Evolutionary conservation across 1,139 yeast species (phyloP).

Genomic region (Sugiyamaella xylanicola): DNA sequence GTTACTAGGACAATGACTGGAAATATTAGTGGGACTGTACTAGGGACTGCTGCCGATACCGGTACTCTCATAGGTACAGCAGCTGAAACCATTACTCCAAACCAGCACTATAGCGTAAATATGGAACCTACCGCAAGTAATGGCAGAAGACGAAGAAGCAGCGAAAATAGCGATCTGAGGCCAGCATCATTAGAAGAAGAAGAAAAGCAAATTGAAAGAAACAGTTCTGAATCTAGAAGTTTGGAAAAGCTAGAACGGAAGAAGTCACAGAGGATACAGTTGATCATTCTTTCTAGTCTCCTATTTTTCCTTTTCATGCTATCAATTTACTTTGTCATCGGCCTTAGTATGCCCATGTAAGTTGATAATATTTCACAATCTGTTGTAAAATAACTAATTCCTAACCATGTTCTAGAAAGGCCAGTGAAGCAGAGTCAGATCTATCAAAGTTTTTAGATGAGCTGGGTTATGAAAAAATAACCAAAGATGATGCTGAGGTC

Average conservation of each 20-base stretch:
- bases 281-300: slow-evolving; percentile 7
- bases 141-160: background rate
- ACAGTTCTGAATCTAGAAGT: background rate
- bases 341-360: slow-evolving; percentile 14
- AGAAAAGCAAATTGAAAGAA: background rate
- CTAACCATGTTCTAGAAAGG: slow-evolving; percentile 1
- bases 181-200: slow-evolving; percentile 4
- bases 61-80: background rate
- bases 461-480: slow-evolving; percentile 5
- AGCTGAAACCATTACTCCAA: background rate
- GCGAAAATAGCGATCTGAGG: background rate
- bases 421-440: background rate
- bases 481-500: slow-evolving; percentile 29
- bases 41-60: background rate
- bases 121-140: background rate
- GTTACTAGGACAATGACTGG: slow-evolving; percentile 1
- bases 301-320: background rate
- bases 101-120: background rate
- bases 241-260: slow-evolving; percentile 6
- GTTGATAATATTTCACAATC: background rate
- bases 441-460: slow-evolving; percentile 1
- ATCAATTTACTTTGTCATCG: slow-evolving; percentile 10
- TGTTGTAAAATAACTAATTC: background rate
- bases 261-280: slow-evolving; percentile 9
- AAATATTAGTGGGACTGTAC: background rate